A percentile compares a stretch with the other conserved stretches of the same genome.
Evolutionary conservation across 768 basidiomycete genomes (phyloP).

Genomic region (Boletus edulis): DNA sequence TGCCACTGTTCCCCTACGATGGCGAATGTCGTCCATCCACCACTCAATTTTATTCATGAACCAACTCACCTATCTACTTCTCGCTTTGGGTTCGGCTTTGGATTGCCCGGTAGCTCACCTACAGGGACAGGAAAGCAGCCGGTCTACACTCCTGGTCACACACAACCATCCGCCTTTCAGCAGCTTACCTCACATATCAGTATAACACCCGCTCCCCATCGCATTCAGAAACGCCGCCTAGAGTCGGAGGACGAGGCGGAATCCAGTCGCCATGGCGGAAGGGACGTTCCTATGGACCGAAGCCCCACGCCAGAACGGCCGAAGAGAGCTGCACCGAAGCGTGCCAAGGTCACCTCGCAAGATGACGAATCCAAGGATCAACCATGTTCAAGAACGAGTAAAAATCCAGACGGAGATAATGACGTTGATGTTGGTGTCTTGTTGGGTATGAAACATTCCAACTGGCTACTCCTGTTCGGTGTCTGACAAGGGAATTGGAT

Average conservation of each 20-base stretch:
- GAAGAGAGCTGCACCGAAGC: constrained; percentile 68
- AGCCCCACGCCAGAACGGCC: constrained; percentile 82
- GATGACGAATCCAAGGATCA: constrained; percentile 39
- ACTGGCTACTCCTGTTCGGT: background rate
- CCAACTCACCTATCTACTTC: constrained; percentile 60
- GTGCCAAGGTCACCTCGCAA: constrained; percentile 37
- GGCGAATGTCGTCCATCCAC: constrained; percentile 71
- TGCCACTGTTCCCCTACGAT: constrained; percentile 40
- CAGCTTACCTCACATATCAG: constrained; percentile 52
- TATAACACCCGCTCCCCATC: constrained; percentile 37
- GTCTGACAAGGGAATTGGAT: constrained; percentile 15
- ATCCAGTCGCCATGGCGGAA: constrained; percentile 29
- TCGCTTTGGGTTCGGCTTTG: constrained; percentile 74
- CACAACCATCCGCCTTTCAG: constrained; percentile 48
- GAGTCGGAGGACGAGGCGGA: constrained; percentile 70
- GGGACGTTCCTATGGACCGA: constrained; percentile 79
- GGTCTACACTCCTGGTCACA: constrained; percentile 38
- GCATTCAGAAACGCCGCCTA: constrained; percentile 59
- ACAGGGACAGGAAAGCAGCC: constrained; percentile 47
- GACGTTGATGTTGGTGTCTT: constrained; percentile 74
- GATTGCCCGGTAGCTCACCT: constrained; percentile 46
- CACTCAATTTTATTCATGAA: constrained; percentile 60
- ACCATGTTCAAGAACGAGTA: constrained; percentile 47
- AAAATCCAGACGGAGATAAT: constrained; percentile 36
- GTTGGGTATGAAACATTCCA: constrained; percentile 52